A percentile compares a stretch with the other conserved stretches of the same genome.
These are phyloP conservation scores for Calonectria honghensis DNA, from an alignment of 2,329 filamentous ascomycete species.

Conservation along the genomic window DNA sequence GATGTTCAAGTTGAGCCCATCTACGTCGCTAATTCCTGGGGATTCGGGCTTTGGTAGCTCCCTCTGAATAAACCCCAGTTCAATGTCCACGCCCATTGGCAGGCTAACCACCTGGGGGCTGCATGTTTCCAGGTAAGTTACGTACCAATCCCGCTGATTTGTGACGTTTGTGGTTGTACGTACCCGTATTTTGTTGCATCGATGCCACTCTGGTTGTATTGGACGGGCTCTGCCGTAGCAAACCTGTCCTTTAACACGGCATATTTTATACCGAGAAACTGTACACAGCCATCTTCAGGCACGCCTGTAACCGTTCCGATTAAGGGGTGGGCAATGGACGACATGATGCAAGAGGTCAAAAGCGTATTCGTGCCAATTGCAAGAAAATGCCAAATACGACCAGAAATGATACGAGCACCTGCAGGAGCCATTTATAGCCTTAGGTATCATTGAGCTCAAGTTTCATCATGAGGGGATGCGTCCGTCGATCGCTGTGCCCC, in stretches of 20 bases:
- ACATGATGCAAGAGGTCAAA: neutral
- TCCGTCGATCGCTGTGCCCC: neutral
- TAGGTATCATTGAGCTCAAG: neutral
- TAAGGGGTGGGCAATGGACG: neutral
- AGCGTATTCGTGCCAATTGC: neutral
- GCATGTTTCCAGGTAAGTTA: neutral
- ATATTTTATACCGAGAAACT: slow-evolving; percentile 39
- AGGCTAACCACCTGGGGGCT: slow-evolving; percentile 32
- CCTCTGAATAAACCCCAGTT: slow-evolving; percentile 32
- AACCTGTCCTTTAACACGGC: slow-evolving; percentile 31
- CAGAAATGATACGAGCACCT: neutral
- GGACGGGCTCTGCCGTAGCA: slow-evolving; percentile 7
- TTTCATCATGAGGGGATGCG: slow-evolving; percentile 5
- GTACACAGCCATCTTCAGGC: neutral
- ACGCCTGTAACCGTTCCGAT: slow-evolving; percentile 21
- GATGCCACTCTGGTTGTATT: slow-evolving; percentile 23
- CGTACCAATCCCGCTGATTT: neutral
- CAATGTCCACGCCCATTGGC: slow-evolving; percentile 21
- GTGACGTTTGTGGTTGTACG: neutral
- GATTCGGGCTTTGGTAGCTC: slow-evolving; percentile 29
- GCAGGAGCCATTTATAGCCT: neutral
- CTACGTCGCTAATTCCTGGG: slow-evolving; percentile 11
- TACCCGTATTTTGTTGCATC: slow-evolving; percentile 32
- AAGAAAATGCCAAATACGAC: neutral
- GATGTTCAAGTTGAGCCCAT: slow-evolving; percentile 34